Evolutionary conservation across 495 filamentous ascomycete species (phyloP).

Genomic region (Neohortaea acidophila): DNA sequence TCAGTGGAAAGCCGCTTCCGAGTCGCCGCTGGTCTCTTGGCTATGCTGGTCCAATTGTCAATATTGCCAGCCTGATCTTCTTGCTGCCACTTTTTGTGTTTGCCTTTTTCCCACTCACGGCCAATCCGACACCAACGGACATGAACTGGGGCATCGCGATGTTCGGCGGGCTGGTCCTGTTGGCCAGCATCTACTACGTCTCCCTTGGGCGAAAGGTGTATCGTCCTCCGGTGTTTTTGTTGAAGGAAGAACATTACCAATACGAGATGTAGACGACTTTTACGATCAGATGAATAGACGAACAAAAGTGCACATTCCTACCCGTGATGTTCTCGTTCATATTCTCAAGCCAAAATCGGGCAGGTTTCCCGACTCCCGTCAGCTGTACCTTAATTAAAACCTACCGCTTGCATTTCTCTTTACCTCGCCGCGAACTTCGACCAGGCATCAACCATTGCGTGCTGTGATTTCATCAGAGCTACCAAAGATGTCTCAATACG

Average conservation of each 20-base stretch:
- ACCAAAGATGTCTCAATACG: conserved; percentile 16
- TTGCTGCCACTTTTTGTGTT: conserved; percentile 16
- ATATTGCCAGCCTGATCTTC: conserved; percentile 3
- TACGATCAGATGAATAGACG: no score
- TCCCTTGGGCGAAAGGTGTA: conserved; percentile 1
- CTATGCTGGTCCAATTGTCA: conserved; percentile 1
- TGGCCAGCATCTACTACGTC: conserved; percentile 6
- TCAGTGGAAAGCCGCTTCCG: conserved; percentile 2
- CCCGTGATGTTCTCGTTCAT: no score
- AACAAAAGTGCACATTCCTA: no score
- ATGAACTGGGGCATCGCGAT: conserved; percentile 5
- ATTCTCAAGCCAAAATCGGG: no score
- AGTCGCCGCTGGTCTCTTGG: not conserved
- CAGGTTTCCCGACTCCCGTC: no score
- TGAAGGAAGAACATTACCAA: conserved; percentile 2
- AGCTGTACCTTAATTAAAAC: no score
- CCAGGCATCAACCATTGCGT: no score
- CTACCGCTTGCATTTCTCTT: no score
- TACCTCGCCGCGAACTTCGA: no score
- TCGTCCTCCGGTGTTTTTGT: conserved; percentile 1
- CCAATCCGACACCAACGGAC: not conserved
- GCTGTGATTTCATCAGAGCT: no score
- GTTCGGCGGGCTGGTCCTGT: conserved; percentile 1
- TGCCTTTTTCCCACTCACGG: conserved; percentile 15
- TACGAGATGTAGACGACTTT: no score